Evolutionary conservation across 176 grass and related monocot genomes (phyloP), one percentile per base, ranked within the genome.

Genomic region (Oryza glumipatula): DNA sequence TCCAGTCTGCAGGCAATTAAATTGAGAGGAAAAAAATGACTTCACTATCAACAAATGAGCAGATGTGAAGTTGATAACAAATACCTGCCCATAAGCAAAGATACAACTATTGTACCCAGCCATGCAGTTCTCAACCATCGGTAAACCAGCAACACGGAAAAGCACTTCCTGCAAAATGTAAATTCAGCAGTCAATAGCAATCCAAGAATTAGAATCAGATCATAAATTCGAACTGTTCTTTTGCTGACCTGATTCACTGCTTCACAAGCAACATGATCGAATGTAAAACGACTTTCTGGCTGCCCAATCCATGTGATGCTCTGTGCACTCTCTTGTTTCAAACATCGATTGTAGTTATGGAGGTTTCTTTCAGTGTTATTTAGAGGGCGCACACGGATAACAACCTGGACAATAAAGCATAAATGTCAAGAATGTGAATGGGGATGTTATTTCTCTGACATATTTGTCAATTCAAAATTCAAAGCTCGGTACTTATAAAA

Each of bases 61-160:
- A 70, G 65, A 68, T 52, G 39, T 41, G 68, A 72, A 66, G 61
- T 83, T 81, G 45, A 24, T 43, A 78, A 79, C 12, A 75, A 47
- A 75, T 85, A 99, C 96, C 91, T 99, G 96, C 47, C 96, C 96
- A 76, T 99, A 99, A 72, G 96, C 96, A 94, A 99, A 99, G 63
- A 99, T 78, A 12, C 96, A 99, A 65, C 96, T 99, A 64, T 98
- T 98, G 80, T 98, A 98, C 32, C 96, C 96, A 51, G 96, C 89
- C 85, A 98, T 98, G 77, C 93, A 98, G 72, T 98, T 98, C 86
- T 98, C 96, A 54, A 98, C 96, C 96, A 98, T 96, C 36, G 96
- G 93, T 85, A 98, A 94, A 78, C 96, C 96, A 71, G 96, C 88
- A 77, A 98, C 91, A 81, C 96, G 86, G 68, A 98, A 98, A 83